phyloP scores from a whole-genome alignment of 371 early-diverging fungal species.

The Furculomyces boomerangus region DNA sequence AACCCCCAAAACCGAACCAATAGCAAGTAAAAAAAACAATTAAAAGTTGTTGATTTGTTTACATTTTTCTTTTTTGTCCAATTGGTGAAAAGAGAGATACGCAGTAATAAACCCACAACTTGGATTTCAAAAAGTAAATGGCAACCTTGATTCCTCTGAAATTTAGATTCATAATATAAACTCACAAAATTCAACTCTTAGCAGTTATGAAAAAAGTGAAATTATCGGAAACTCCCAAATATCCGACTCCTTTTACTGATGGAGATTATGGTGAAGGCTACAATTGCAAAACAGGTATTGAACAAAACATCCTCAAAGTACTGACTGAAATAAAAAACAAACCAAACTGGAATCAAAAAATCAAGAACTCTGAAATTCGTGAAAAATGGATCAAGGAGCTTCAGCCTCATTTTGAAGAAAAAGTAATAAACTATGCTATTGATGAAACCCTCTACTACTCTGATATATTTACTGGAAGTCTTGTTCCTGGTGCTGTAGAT shows the following conservation, averaged over 20 bases:
- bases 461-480: neutral
- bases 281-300: constrained; percentile 4
- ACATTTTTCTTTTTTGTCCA: too few species aligned
- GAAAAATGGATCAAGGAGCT: constrained; percentile 20
- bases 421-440: neutral
- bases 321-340: constrained; percentile 25
- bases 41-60: too few species aligned
- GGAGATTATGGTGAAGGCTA: neutral
- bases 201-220: too few species aligned
- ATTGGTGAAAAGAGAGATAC: too few species aligned
- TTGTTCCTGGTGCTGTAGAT: constrained; percentile 16
- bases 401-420: neutral
- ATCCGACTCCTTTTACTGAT: neutral
- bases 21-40: too few species aligned
- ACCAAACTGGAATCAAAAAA: constrained; percentile 24
- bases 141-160: too few species aligned
- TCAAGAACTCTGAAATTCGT: constrained; percentile 11
- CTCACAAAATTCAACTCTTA: too few species aligned
- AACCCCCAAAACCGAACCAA: too few species aligned
- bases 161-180: too few species aligned
- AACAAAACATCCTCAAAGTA: constrained; percentile 10
- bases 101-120: too few species aligned
- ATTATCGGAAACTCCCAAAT: too few species aligned
- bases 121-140: too few species aligned
- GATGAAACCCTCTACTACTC: neutral